Evolutionary conservation across 2,329 filamentous ascomycete genomes (phyloP), one percentile per base, ranked within the genome.

Genomic region (Calonectria hawksworthii): DNA sequence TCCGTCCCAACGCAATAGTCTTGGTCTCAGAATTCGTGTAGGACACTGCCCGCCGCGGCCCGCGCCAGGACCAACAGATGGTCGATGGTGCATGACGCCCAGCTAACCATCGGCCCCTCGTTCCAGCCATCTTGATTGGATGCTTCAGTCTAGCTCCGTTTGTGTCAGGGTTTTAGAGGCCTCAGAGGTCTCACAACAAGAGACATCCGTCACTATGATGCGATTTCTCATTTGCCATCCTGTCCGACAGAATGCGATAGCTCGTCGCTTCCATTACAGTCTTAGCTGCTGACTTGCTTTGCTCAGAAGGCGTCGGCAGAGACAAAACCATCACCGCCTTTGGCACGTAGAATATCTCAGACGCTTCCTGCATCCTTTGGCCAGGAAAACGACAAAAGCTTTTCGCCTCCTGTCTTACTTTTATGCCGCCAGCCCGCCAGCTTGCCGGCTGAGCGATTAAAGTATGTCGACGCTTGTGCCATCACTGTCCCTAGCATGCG

Each of bases 151-250:
- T 18, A 47, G 44, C 54, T 61, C 36, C 16, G 50, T 28, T 50
- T 36, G 18, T 47, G 50, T 51, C 36, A 63, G 56, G 23, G 56
- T 41, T 23, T 34, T 34, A 36, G 69, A 50, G 47, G 44, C 47
- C 52, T 69, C 51, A 32, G 7, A 47, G 47, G 54, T 65, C 30
- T 56, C 50, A 54, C 59, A 59, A 41, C n/a, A 75, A 75, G 36
- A 70, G 61, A 64, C 71, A 75, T 41, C n/a, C 36, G 67, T 65
- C 68, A 36, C 30, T 50, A 64, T 74, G 72, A 77, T 68, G 66
- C 56, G 10, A 59, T 77, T 75, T 75, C 74, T 73, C 73, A 74
- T 73, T 73, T 67, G 50, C 67, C 66, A 70, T 75, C 73, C 56
- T 23, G 69, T 70, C 69, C 61, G 69, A 50, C 59, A 44, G 51